phyloP scores from a whole-genome alignment of 2,329 filamentous ascomycete species.

The Aureobasidium sp. region DNA sequence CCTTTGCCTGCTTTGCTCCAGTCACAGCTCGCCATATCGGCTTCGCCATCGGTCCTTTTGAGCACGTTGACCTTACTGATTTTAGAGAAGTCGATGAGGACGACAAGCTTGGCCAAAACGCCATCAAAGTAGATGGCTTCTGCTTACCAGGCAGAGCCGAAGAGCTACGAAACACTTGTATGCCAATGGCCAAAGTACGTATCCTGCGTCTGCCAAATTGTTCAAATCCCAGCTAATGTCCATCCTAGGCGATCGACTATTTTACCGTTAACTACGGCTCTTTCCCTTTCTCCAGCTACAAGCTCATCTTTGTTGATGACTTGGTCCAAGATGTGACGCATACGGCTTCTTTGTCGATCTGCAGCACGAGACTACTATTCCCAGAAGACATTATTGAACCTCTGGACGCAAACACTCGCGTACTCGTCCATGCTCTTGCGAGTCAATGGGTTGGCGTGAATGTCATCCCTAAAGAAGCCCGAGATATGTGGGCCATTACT shows the following conservation, averaged over 20 bases:
- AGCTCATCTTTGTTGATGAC: constrained; percentile 91
- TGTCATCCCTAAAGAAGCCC: constrained; percentile 72
- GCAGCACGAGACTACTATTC: constrained; percentile 79
- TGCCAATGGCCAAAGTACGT: constrained; percentile 59
- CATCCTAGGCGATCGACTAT: constrained; percentile 64
- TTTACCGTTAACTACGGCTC: constrained; percentile 82
- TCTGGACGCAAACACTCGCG: constrained; percentile 72
- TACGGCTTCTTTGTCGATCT: constrained; percentile 76
- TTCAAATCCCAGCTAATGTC: neutral
- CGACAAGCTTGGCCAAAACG: constrained; percentile 80
- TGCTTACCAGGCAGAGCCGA: constrained; percentile 77
- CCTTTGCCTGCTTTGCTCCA: constrained; percentile 68
- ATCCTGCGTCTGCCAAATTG: constrained; percentile 18
- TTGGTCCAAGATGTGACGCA: constrained; percentile 67
- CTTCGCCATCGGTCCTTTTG: constrained; percentile 90
- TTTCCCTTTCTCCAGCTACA: constrained; percentile 89
- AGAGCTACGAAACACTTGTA: constrained; percentile 80
- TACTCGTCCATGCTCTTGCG: constrained; percentile 74
- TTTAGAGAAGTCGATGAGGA: constrained; percentile 88
- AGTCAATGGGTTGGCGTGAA: constrained; percentile 94
- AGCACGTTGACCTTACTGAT: constrained; percentile 82
- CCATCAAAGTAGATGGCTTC: constrained; percentile 83
- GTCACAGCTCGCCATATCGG: constrained; percentile 84
- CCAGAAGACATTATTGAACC: constrained; percentile 79
- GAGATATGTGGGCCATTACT: constrained; percentile 81